Percentiles rank a stretch among this genome's conserved stretches.
Evolutionary conservation across 192 early-diverging fungal genomes (phyloP).

Genomic region (Jimgerdemannia lactiflua): DNA sequence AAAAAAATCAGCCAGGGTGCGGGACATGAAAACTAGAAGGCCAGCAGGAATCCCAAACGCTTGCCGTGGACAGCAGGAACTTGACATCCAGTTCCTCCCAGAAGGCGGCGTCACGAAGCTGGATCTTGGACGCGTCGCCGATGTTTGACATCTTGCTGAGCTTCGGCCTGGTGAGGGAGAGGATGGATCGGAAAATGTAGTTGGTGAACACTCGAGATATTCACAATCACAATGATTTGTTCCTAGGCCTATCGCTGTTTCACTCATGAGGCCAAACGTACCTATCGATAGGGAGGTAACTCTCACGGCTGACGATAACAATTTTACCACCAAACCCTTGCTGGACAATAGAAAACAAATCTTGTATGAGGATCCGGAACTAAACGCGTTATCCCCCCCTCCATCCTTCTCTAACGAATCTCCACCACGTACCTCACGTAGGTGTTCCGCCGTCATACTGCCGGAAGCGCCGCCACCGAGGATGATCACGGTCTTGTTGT

Average conservation of each 20-base stretch:
- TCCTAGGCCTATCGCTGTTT: not conserved
- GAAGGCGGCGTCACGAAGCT: conserved; percentile 35
- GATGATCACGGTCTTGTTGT: conserved; percentile 36
- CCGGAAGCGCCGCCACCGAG: conserved; percentile 54
- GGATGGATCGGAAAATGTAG: not conserved
- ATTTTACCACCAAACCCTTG: conserved; percentile 43
- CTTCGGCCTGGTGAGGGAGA: conserved; percentile 37
- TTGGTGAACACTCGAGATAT: not conserved
- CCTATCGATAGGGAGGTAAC: conserved; percentile 54
- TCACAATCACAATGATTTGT: not conserved
- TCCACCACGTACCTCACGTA: conserved; percentile 34
- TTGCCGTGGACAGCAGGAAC: conserved; percentile 40
- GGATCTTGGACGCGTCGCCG: conserved; percentile 28
- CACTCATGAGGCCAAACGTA: conserved; percentile 1
- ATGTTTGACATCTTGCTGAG: conserved; percentile 47
- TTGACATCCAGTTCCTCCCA: conserved; percentile 42
- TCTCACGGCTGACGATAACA: conserved; percentile 41
- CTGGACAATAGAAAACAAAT: conserved; percentile 11
- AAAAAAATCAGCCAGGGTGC: no score
- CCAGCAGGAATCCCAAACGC: not conserved
- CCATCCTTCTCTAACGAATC: not conserved
- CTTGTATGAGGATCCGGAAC: not conserved
- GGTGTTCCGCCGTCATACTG: conserved; percentile 36
- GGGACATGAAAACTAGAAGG: not conserved
- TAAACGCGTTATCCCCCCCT: not conserved